phyloP scores from a whole-genome alignment of 495 filamentous ascomycete genomes.

The Tuber calosporum region DNA sequence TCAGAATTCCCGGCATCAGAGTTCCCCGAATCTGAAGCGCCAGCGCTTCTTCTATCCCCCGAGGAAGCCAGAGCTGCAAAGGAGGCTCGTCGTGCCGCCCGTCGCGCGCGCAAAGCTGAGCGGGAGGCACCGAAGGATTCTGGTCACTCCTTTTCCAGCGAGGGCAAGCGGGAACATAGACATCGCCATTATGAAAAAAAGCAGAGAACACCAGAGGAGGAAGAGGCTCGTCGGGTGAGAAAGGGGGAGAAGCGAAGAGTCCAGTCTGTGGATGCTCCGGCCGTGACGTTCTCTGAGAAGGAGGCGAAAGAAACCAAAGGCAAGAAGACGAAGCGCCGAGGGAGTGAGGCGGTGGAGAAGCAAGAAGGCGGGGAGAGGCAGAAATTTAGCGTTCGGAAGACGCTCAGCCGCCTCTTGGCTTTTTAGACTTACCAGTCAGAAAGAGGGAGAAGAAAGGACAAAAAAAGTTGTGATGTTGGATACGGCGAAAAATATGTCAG shows the following conservation, averaged over 20 bases:
- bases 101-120: slow-evolving; percentile 24
- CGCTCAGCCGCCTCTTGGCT: slow-evolving; percentile 17
- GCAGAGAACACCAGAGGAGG: slow-evolving; percentile 30
- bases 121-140: slow-evolving; percentile 31
- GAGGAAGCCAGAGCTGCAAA: slow-evolving; percentile 29
- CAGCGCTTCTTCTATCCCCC: not conserved
- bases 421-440: slow-evolving; percentile 6
- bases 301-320: slow-evolving; percentile 14
- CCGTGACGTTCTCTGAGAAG: slow-evolving; percentile 10
- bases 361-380: slow-evolving; percentile 19
- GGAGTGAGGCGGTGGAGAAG: slow-evolving; percentile 7
- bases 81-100: slow-evolving; percentile 25
- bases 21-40: slow-evolving; percentile 1
- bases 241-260: slow-evolving; percentile 37
- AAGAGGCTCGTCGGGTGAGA: slow-evolving; percentile 25
- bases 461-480: not conserved
- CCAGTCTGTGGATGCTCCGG: slow-evolving; percentile 10
- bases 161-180: slow-evolving; percentile 31
- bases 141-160: slow-evolving; percentile 27
- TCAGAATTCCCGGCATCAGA: not conserved
- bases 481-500: slow-evolving; percentile 9
- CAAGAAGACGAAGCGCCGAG: slow-evolving; percentile 25
- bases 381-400: slow-evolving; percentile 21
- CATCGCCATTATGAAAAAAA: slow-evolving; percentile 18
- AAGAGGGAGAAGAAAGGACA: not conserved